Evolutionary conservation across 2,329 filamentous ascomycete species (phyloP).

Genomic region (Hypoxylon sp.): DNA sequence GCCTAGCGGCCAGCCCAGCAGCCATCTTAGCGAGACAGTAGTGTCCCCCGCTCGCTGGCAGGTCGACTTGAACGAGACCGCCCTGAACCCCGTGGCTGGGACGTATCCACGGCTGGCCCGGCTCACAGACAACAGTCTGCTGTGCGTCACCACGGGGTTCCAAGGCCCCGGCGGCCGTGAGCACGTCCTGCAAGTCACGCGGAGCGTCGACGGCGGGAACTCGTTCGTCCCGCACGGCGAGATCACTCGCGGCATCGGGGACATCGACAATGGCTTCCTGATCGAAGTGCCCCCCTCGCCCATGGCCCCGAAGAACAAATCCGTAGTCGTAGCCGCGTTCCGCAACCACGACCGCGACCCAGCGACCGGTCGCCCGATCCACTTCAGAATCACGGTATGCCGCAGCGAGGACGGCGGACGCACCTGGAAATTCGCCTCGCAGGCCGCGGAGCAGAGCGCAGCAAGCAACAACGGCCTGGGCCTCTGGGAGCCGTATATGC

Average conservation of each 20-base stretch:
- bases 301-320: conserved; percentile 3
- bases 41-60: conserved; percentile 20
- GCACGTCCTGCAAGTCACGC: conserved; percentile 60
- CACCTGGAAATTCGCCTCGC: conserved; percentile 60
- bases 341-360: conserved; percentile 62
- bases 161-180: conserved; percentile 49
- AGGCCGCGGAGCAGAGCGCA: conserved; percentile 61
- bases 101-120: conserved; percentile 64
- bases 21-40: background rate
- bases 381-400: conserved; percentile 67
- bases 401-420: conserved; percentile 61
- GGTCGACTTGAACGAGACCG: conserved; percentile 60
- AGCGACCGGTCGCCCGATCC: conserved; percentile 53
- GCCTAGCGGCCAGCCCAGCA: background rate
- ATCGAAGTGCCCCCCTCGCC: conserved; percentile 58
- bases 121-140: conserved; percentile 61
- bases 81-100: conserved; percentile 56
- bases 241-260: conserved; percentile 59
- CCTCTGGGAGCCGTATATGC: conserved; percentile 67
- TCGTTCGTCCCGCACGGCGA: conserved; percentile 60
- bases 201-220: conserved; percentile 60
- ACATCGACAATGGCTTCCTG: conserved; percentile 64
- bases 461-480: conserved; percentile 60
- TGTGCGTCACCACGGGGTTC: conserved; percentile 62
- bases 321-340: conserved; percentile 62